Base-by-base conservation (phyloP, 345 rosid species). In the Acer campestre region DNA sequence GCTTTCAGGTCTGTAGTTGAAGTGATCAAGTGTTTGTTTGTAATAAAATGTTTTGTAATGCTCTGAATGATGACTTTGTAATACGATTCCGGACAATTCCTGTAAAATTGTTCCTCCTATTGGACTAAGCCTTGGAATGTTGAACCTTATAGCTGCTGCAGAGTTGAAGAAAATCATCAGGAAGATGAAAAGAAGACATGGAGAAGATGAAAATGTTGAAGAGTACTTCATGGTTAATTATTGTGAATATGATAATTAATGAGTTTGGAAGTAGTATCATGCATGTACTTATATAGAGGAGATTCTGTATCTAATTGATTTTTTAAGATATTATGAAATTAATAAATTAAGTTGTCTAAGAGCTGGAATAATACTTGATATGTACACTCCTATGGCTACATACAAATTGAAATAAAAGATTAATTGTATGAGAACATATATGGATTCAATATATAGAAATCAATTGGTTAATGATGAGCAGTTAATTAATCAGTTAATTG, bases 11-110 rank as follows among this genome's bases (percentile, higher is more conserved):
- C 61, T 79, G 42, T 80, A 88, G 69, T 77, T 86, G 80, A 88
- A 88, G 79, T 86, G 91, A 73, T 88, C 91, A 1, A 88, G 81
- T 18, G 91, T 83, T 70, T 86, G 89, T 7, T 70, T 65, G 82
- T 83, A 88, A n/a, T 77, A 82, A 61, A 75, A 83, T 1, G 86
- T 81, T 66, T 78, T 66, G 0, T 80, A 29, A 17, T 83, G 85
- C 9, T 79, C 67, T 0, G 82, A 71, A 46, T 1, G 12, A 65
- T 58, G 31, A 16, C 51, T 3, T 1, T 46, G 68, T 35, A 80
- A 70, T 17, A 69, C 2, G 46, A n/a, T 25, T 13, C 59, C 58
- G 2, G 44, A 25, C 22, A 2, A 35, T 35, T 81, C 65, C 27
- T 46, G 53, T 16, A 48, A 22, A 56, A 74, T 18, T 75, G 49